Evolutionary conservation across 2,329 filamentous ascomycete species (phyloP).

Genomic region (Teratosphaeria epicoccoides): DNA sequence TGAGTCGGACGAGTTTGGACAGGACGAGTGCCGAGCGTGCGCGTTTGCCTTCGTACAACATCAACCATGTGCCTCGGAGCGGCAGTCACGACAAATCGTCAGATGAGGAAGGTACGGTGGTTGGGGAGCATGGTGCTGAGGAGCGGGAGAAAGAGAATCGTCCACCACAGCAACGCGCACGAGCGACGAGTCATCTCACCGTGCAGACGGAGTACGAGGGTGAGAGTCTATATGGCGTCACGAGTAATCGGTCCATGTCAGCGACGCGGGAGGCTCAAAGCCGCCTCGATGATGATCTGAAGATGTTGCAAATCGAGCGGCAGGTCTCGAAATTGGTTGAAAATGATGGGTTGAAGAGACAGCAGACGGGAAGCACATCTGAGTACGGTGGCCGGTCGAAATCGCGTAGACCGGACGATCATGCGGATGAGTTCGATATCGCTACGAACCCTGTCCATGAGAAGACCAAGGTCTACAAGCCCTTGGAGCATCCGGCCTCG

Average conservation of each 20-base stretch:
- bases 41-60: constrained; percentile 23
- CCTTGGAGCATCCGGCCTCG: constrained; percentile 51
- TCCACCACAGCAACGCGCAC: constrained; percentile 8
- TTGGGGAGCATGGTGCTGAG: constrained; percentile 16
- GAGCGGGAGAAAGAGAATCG: constrained; percentile 6
- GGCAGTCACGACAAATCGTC: constrained; percentile 19
- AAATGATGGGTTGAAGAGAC: constrained; percentile 16
- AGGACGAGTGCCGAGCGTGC: constrained; percentile 8
- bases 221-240: constrained; percentile 16
- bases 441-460: constrained; percentile 61
- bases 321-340: constrained; percentile 40
- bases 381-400: constrained; percentile 42
- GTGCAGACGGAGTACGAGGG: constrained; percentile 34
- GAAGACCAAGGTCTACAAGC: constrained; percentile 53
- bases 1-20: constrained; percentile 10
- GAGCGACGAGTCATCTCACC: constrained; percentile 34
- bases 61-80: constrained; percentile 16
- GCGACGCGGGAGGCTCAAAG: constrained; percentile 49
- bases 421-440: constrained; percentile 55
- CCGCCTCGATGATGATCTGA: constrained; percentile 55
- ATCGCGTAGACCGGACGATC: constrained; percentile 42
- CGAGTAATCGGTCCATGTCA: constrained; percentile 38
- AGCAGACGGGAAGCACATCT: constrained; percentile 22
- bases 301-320: constrained; percentile 54
- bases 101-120: constrained; percentile 27